Base-by-base conservation (phyloP, 2,329 filamentous ascomycete species). In the Arthrobotrys megalospora region DNA sequence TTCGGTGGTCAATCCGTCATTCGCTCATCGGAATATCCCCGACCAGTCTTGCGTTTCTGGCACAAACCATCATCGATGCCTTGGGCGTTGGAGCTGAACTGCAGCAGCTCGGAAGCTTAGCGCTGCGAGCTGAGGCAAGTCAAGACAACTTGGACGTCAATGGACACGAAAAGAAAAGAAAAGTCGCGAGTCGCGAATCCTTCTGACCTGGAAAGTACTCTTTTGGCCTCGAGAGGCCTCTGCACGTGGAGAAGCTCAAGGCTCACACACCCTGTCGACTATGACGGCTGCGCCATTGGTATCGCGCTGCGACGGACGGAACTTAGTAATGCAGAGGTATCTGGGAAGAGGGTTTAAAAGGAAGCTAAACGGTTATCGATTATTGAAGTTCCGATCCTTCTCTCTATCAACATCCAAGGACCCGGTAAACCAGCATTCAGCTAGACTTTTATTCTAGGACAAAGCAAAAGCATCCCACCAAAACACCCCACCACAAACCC, bases 251-350 rank as follows among this genome's bases (percentile, higher is more conserved):
- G 36, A 28, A 16, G 55, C 16, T 41, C 36, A 60, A 60, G 55
- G 55, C 55, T 60, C 53, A 60, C 24, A 60, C 48, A 10, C 5
- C 6, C 4, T 34, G 83, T 85, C 48, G 85, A 85, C 79, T 85
- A 85, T 64, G 85, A 85, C 72, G 82, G 81, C 10, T 83, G 84
- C 6, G 80, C 81, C 0, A 82, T 86, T 28, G 84, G 84, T 0
- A 47, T 79, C 14, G 82, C 85, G 0, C 79, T 85, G 2, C 81
- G 82, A 8, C 32, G 16, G 32, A 6, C 7, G 6, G 55, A 65
- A 1, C 84, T 84, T 19, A 43, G 43, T 60, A 3, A 10, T 5
- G 21, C 14, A 8, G 36, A 41, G 19, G 6, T 8, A 10, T 28
- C 11, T 43, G 36, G 12, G 8, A 6, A 8, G 28, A 43, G 19